Evolutionary conservation across 495 filamentous ascomycete genomes (phyloP), one percentile per base, ranked within the genome.

Genomic region (Rhypophila decipiens): DNA sequence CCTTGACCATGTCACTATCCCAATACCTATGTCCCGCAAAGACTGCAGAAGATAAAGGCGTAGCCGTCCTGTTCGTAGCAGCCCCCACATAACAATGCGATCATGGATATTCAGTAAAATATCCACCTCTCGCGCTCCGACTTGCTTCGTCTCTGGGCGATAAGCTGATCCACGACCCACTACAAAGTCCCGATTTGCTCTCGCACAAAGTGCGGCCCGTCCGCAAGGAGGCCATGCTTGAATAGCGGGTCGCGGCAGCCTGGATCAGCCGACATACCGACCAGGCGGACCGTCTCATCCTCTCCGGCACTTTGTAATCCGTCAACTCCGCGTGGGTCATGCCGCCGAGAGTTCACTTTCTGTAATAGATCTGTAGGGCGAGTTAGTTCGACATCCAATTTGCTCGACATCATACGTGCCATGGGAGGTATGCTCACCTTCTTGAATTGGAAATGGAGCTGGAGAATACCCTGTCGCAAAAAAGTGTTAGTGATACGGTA

Each of bases 391-490:
- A n/a, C n/a, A n/a, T n/a, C n/a, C n/a, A n/a, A n/a, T n/a, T n/a
- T n/a, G n/a, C n/a, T n/a, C n/a, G n/a, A n/a, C n/a, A n/a, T n/a
- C n/a, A n/a, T n/a, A n/a, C n/a, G n/a, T n/a, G n/a, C n/a, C n/a
- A n/a, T n/a, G n/a, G n/a, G n/a, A n/a, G n/a, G n/a, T n/a, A n/a
- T n/a, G 56, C 66, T 38, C 59, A 78, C 74, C 75, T 80, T 90
- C 66, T 97, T 97, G 74, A 97, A 95, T 64, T 96, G 89, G 66
- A 99, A 98, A 66, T 97, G 93, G 27, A 99, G 74, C 72, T 96
- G 90, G 24, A 99, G 75, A 59, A 99, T 95, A 27, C 93, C 94
- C 87, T 94, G 48, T 49, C n/a, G n/a, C n/a, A n/a, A n/a, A n/a
- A n/a, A n/a, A n/a, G n/a, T n/a, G 60, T 64, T 65, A 60, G 13